phyloP scores from a whole-genome alignment of 768 basidiomycete genomes.

The Tricholoma terreum region DNA sequence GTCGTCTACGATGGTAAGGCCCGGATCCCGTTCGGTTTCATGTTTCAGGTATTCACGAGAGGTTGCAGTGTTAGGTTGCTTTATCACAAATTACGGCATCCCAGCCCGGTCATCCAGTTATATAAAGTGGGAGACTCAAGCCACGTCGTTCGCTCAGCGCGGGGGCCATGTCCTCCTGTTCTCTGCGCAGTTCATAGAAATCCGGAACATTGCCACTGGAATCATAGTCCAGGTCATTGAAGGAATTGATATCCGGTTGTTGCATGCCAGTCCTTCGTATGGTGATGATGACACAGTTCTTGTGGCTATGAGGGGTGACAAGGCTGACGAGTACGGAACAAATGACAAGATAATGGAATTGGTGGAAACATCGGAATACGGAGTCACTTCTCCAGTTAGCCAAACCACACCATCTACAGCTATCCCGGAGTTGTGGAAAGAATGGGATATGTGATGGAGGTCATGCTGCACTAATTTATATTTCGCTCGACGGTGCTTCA shows the following conservation, averaged over 20 bases:
- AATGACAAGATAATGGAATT: slow-evolving; percentile 69
- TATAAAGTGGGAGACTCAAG: slow-evolving; percentile 78
- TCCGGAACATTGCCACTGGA: slow-evolving; percentile 62
- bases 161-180: slow-evolving; percentile 67
- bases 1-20: slow-evolving; percentile 72
- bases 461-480: background rate
- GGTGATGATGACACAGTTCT: slow-evolving; percentile 49
- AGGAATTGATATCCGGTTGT: slow-evolving; percentile 62
- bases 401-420: slow-evolving; percentile 16
- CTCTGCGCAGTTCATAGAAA: slow-evolving; percentile 72
- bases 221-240: slow-evolving; percentile 82
- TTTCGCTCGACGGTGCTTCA: too few relatives aligned
- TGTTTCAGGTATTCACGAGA: background rate
- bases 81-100: slow-evolving; percentile 65
- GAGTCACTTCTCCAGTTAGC: slow-evolving; percentile 30
- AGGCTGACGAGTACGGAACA: slow-evolving; percentile 52
- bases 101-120: slow-evolving; percentile 61
- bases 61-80: slow-evolving; percentile 68
- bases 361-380: slow-evolving; percentile 62
- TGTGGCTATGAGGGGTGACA: slow-evolving; percentile 59
- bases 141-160: slow-evolving; percentile 57
- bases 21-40: background rate
- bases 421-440: slow-evolving; percentile 55
- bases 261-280: slow-evolving; percentile 42
- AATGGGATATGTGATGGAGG: slow-evolving; percentile 61